Evolutionary conservation across 176 grass and related monocot genomes (phyloP).

Genomic region (Carex scoparia): DNA sequence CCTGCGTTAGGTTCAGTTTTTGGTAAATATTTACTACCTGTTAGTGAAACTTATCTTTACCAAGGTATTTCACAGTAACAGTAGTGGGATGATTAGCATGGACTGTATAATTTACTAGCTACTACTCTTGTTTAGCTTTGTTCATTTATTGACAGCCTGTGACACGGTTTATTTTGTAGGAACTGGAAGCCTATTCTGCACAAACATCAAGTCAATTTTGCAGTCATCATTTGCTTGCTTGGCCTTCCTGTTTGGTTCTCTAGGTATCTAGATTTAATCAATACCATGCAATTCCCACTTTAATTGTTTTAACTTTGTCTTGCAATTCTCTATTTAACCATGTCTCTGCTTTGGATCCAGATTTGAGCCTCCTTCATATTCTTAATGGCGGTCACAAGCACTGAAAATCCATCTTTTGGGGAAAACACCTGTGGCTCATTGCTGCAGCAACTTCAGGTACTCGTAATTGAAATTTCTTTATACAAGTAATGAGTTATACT

Average conservation of each 20-base stretch:
- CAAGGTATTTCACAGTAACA: not conserved
- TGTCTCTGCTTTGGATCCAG: not conserved
- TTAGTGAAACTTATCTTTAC: not conserved
- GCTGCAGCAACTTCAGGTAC: constrained; percentile 88
- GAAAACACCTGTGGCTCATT: constrained; percentile 79
- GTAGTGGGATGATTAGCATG: not conserved
- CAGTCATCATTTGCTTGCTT: not conserved
- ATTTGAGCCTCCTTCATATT: constrained; percentile 28
- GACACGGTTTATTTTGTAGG: not conserved
- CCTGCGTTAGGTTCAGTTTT: not conserved
- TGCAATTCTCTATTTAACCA: not conserved
- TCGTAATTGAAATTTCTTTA: not conserved
- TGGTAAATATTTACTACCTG: not conserved
- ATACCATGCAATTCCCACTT: not conserved
- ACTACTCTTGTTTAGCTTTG: not conserved
- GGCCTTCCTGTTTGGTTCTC: not conserved
- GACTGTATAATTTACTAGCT: constrained; percentile 3
- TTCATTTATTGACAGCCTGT: not conserved
- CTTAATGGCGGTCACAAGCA: constrained; percentile 44
- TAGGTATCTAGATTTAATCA: not conserved
- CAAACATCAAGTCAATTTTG: not conserved
- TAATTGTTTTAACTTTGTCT: not conserved
- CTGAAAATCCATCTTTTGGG: constrained; percentile 23
- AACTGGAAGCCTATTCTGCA: not conserved
- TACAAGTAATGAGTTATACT: not conserved